Evolutionary conservation across 2,329 filamentous ascomycete genomes (phyloP), one percentile per base, ranked within the genome.

Genomic region (Apiospora koreana): DNA sequence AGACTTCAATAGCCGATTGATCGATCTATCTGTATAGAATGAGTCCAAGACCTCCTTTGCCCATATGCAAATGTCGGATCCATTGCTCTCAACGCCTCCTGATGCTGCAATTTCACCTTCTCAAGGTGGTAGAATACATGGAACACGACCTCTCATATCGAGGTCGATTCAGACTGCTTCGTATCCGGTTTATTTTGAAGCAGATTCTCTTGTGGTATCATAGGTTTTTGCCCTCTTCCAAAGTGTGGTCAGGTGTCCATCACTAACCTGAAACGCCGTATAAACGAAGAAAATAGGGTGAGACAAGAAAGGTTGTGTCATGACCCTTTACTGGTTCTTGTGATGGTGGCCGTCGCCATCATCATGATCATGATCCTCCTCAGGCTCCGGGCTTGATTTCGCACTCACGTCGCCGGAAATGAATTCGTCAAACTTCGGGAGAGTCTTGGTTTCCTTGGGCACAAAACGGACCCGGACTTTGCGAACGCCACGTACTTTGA

Each of bases 381-480:
- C 88, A 1, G 89, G 87, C 77, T 93, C 90, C 3, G 89, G 89
- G 74, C 85, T 89, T 50, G 81, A 83, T 75, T 83, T 82, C 18
- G 86, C 83, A 75, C 86, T 89, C 12, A 92, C 83, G 73, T 92
- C 87, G 2, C 88, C 88, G 2, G 87, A 82, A 72, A 95, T 93
- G 76, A 94, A 95, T 80, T 98, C 94, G 78, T 97, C 93, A 72
- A 93, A 91, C 76, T 82, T 83, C 35, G 75, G 91, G 87, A 84
- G 83, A 41, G 84, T 81, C 16, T 83, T 80, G 38, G 86, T 85
- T 23, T 93, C 91, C 74, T 89, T 89, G 46, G 92, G 88, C 41
- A 96, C 89, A 79, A 98, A 98, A 54, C 94, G 91, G 68, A 98
- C 88, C 72, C 93, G 92, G 43, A 99, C 88, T 73, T 93, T 89